phyloP scores from a whole-genome alignment of 768 basidiomycete genomes.

The Xanthoconium purpureum region DNA sequence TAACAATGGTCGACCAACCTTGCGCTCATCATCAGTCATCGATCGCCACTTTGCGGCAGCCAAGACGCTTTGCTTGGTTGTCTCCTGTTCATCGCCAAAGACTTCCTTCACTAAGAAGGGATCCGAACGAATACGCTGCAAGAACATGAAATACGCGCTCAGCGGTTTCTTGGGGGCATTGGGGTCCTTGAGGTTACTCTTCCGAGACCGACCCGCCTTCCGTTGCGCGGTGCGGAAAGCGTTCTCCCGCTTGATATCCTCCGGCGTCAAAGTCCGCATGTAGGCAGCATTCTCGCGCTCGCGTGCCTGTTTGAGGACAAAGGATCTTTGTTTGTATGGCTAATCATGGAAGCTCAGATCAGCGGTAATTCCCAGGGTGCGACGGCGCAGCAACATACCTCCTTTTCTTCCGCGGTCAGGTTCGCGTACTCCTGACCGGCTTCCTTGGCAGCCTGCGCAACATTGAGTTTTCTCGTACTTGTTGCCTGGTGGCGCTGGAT shows the following conservation, averaged over 20 bases:
- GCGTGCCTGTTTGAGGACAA: constrained; percentile 79
- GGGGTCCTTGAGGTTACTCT: constrained; percentile 94
- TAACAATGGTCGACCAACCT: constrained; percentile 49
- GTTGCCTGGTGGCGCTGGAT: constrained; percentile 82
- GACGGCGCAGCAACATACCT: constrained; percentile 47
- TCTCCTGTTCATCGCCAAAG: constrained; percentile 89
- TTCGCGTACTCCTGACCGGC: constrained; percentile 87
- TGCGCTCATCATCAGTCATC: constrained; percentile 91
- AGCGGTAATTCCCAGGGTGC: constrained; percentile 24
- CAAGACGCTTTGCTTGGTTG: constrained; percentile 90
- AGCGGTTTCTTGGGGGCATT: constrained; percentile 96
- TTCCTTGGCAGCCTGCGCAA: constrained; percentile 93
- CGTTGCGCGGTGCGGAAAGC: constrained; percentile 87
- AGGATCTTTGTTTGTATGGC: constrained; percentile 85
- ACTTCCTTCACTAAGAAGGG: constrained; percentile 70
- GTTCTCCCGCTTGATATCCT: constrained; percentile 94
- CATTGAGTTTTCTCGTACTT: constrained; percentile 83
- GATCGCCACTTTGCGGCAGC: constrained; percentile 92
- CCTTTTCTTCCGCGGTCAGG: constrained; percentile 76
- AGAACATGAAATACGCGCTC: constrained; percentile 92
- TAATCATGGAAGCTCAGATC: constrained; percentile 33
- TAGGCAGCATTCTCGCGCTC: constrained; percentile 81
- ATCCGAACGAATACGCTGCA: constrained; percentile 85
- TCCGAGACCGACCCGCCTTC: constrained; percentile 88
- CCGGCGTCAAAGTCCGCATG: constrained; percentile 85